Conservation (phyloP, 148 eudicot genomes). For the Polygonum maritimum region DNA sequence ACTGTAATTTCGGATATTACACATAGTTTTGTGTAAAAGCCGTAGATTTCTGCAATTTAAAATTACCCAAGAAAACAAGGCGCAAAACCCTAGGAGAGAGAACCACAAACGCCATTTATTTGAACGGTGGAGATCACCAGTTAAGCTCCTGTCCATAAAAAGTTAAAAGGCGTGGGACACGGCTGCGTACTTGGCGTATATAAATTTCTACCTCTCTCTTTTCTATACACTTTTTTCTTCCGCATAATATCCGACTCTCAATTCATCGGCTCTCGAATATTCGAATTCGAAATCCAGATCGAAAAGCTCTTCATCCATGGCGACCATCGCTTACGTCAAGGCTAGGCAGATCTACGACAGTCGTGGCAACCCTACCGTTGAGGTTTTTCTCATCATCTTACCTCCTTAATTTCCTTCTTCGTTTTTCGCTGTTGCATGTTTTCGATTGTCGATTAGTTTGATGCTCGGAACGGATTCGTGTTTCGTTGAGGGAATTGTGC, state of each 20-base stretch:
- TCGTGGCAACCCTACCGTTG: conserved; percentile 37
- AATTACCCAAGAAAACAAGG: no score
- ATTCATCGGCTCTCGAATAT: no score
- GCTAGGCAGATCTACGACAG: conserved; percentile 38
- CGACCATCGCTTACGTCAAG: conserved; percentile 24
- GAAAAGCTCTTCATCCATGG: not conserved
- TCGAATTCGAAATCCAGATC: not conserved
- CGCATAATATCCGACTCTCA: not conserved
- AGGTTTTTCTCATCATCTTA: conserved; percentile 12
- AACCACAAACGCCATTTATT: no score
- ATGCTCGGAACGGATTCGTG: not conserved
- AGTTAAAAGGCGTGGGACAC: not conserved
- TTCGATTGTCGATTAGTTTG: not conserved
- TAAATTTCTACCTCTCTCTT: not conserved
- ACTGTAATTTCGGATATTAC: no score
- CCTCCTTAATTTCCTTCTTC: not conserved
- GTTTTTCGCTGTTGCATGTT: not conserved
- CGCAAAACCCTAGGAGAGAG: no score
- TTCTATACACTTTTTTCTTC: not conserved
- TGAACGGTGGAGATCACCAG: no score
- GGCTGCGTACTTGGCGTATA: not conserved
- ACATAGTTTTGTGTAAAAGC: no score
- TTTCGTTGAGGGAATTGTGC: not conserved
- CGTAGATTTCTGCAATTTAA: no score
- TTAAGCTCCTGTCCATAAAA: not conserved